Evolutionary conservation across 1,284 basidiomycete species (phyloP).

Genomic region (Ganoderma lucidum): DNA sequence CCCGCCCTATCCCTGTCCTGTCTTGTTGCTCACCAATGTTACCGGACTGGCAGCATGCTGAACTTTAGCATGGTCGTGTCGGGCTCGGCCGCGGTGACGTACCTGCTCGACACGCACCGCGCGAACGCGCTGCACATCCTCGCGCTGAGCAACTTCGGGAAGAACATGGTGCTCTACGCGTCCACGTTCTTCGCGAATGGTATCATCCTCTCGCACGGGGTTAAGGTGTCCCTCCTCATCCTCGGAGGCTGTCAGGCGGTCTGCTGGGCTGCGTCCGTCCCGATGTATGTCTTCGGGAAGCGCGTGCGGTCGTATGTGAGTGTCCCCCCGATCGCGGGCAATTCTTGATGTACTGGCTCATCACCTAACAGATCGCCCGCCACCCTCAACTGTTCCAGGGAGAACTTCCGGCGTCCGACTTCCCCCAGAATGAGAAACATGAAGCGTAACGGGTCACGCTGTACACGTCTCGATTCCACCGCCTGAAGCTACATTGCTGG

Average conservation of each 20-base stretch:
- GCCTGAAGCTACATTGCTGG: too few species aligned
- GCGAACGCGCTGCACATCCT: slow-evolving; percentile 51
- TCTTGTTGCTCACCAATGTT: too few species aligned
- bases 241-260: slow-evolving; percentile 48
- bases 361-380: slow-evolving; percentile 21
- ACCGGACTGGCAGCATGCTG: slow-evolving; percentile 38
- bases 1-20: background rate
- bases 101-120: slow-evolving; percentile 54
- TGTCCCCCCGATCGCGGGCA: slow-evolving; percentile 11
- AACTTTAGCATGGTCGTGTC: slow-evolving; percentile 53
- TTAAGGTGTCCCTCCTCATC: slow-evolving; percentile 48
- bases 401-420: background rate
- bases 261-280: slow-evolving; percentile 48
- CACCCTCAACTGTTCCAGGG: slow-evolving; percentile 25
- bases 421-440: background rate
- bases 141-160: slow-evolving; percentile 52
- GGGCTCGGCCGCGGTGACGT: slow-evolving; percentile 50
- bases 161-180: slow-evolving; percentile 54
- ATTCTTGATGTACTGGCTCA: background rate
- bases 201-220: slow-evolving; percentile 48
- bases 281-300: slow-evolving; percentile 54
- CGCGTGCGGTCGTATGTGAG: slow-evolving; percentile 50
- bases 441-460: background rate
- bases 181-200: slow-evolving; percentile 56
- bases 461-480: too few species aligned